These are phyloP conservation scores for Verticillium tricorpus DNA, from an alignment of 2,329 filamentous ascomycete genomes.

Conservation along the genomic window DNA sequence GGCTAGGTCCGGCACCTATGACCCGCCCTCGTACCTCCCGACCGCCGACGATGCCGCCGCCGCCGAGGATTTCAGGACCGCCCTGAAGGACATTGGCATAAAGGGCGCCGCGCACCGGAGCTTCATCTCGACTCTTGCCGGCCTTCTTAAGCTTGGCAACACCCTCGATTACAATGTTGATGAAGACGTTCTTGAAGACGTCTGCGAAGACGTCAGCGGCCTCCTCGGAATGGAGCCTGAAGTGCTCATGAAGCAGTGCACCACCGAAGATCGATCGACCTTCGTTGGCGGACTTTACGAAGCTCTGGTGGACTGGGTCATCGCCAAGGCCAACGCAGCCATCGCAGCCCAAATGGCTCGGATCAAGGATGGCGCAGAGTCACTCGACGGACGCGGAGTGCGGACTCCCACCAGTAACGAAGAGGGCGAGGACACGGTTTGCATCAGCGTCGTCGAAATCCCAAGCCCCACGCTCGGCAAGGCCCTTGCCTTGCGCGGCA, in stretches of 20 bases:
- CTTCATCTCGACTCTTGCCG: slow-evolving; percentile 80
- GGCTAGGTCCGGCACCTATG: slow-evolving; percentile 78
- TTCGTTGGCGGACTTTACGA: slow-evolving; percentile 88
- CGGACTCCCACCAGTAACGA: slow-evolving; percentile 65
- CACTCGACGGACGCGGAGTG: slow-evolving; percentile 57
- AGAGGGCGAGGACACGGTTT: slow-evolving; percentile 77
- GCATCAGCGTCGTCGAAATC: slow-evolving; percentile 82
- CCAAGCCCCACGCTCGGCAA: slow-evolving; percentile 77
- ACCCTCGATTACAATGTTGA: slow-evolving; percentile 82
- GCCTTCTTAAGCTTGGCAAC: slow-evolving; percentile 86
- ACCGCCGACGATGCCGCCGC: slow-evolving; percentile 89
- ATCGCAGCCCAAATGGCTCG: slow-evolving; percentile 72
- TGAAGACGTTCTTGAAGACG: slow-evolving; percentile 75
- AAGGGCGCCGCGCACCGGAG: slow-evolving; percentile 79
- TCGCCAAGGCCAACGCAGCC: slow-evolving; percentile 79
- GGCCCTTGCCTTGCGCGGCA: slow-evolving; percentile 79
- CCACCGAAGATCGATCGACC: slow-evolving; percentile 77
- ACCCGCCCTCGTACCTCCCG: slow-evolving; percentile 81
- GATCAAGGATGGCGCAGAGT: slow-evolving; percentile 62
- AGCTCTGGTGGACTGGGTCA: slow-evolving; percentile 90
- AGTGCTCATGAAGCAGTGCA: slow-evolving; percentile 70
- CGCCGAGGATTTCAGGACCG: slow-evolving; percentile 85
- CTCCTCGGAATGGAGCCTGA: slow-evolving; percentile 85
- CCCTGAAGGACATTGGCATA: slow-evolving; percentile 88
- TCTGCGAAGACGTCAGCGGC: slow-evolving; percentile 85